Evolutionary conservation across 257 asterid genomes (phyloP).

Genomic region (Nicotiana benthamiana): DNA sequence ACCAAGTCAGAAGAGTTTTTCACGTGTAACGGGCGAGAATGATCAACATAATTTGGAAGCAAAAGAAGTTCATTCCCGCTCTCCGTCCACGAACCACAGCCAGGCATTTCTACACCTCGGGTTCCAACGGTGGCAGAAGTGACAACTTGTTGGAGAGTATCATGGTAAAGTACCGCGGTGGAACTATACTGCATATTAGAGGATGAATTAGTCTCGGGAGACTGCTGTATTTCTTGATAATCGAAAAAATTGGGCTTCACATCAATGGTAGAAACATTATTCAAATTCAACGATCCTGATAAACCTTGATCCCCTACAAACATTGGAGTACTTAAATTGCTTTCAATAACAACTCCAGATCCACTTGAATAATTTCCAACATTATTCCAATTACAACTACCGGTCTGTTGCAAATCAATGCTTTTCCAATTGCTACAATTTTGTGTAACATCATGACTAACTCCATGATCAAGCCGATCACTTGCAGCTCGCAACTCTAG

Average conservation of each 20-base stretch:
- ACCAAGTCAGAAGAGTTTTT: not conserved
- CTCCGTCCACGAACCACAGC: conserved; percentile 19
- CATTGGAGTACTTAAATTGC: conserved; percentile 11
- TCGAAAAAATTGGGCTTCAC: conserved; percentile 23
- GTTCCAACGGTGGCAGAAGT: conserved; percentile 22
- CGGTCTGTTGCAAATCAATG: conserved; percentile 5
- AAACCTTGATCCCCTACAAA: conserved; percentile 27
- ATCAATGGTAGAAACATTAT: conserved; percentile 10
- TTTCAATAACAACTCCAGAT: conserved; percentile 6
- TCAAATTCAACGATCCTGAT: conserved; percentile 18
- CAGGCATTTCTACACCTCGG: conserved; percentile 9
- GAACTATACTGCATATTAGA: conserved; percentile 14
- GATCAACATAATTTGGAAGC: conserved; percentile 29
- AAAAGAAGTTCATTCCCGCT: conserved; percentile 25
- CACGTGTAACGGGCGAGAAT: conserved; percentile 3
- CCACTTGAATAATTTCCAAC: conserved; percentile 6
- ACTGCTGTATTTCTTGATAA: conserved; percentile 17
- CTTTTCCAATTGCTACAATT: conserved; percentile 23
- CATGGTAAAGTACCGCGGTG: conserved; percentile 20
- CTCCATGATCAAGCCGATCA: not conserved
- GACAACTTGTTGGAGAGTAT: conserved; percentile 34
- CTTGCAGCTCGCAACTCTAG: too few species aligned
- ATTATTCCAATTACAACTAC: conserved; percentile 15
- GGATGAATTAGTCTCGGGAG: conserved; percentile 10
- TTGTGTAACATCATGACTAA: conserved; percentile 13